Conservation (phyloP, 306 rosid species). For the Vigna trinervia region DNA sequence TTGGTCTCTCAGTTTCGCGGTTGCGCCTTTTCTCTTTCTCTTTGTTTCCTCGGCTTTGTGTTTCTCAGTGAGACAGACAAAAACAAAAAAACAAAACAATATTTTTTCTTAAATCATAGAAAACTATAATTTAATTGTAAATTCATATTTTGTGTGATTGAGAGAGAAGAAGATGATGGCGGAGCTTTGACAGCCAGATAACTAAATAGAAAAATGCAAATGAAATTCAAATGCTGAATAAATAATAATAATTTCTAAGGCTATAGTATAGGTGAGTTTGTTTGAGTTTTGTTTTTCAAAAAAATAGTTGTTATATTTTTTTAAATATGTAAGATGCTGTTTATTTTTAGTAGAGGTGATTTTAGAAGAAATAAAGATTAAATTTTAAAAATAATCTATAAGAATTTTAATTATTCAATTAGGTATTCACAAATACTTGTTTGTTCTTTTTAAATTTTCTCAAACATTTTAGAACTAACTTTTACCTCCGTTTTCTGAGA, state of each 20-base stretch:
- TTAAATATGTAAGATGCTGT: too few species aligned
- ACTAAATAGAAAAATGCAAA: not conserved
- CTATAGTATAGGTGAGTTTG: not conserved
- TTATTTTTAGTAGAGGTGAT: too few species aligned
- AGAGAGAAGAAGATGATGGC: not conserved
- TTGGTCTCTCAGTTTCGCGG: constrained; percentile 33
- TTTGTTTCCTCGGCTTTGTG: constrained; percentile 19
- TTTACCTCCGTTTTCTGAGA: too few species aligned
- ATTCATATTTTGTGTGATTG: constrained; percentile 10
- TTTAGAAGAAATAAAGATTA: too few species aligned
- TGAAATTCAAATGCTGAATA: constrained; percentile 8
- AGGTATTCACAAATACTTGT: too few species aligned
- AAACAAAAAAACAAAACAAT: constrained; percentile 14
- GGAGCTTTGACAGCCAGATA: not conserved
- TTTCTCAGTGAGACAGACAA: constrained; percentile 36
- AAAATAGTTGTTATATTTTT: too few species aligned
- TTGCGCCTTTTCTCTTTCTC: constrained; percentile 30
- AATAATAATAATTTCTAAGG: not conserved
- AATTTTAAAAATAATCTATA: too few species aligned
- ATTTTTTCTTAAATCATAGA: not conserved
- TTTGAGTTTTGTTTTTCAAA: too few species aligned
- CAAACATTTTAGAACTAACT: too few species aligned
- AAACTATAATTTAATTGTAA: not conserved
- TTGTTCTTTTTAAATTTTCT: too few species aligned
- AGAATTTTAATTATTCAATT: too few species aligned